Evolutionary conservation across 176 grass and related monocot species (phyloP), one percentile per base, ranked within the genome.

Genomic region (Zea luxurians): DNA sequence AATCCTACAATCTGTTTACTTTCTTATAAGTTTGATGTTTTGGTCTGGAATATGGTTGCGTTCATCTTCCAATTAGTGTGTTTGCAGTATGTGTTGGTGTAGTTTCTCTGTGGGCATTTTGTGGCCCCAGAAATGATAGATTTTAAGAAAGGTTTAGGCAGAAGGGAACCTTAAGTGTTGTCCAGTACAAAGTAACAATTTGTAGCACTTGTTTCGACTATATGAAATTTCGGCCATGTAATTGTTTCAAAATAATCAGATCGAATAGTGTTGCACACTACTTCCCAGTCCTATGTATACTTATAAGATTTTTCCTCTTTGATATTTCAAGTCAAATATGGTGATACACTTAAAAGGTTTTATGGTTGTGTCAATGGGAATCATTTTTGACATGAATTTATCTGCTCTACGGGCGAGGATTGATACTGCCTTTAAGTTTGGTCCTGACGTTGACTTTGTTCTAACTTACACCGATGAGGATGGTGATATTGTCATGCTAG

Each of bases 391-490:
- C 72, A 68, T 79, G 27, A 86, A 83, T 71, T 62, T 97, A 48
- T 76, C 87, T 73, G 79, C 75, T 59, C 61, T 97, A 7, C 74
- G 88, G 49, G 82, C 71, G 8, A 99, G 91, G 87, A 95, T 99
- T 54, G 68, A 76, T 15, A 70, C 13, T 71, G 88, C 90, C 61
- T 99, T 95, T 50, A 99, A 87, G 76, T 76, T 99, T 16, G 81
- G 58, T 34, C 68, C 86, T n/a, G 70, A 86, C 85, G 75, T 53
- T 48, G 86, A 91, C 35, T 83, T 95, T 12, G 60, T 87, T 80
- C 78, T 99, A 64, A 91, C 85, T 55, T 99, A 99, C 43, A 81
- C 83, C 4, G 96, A 99, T 76, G 82, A 88, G 85, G 96, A 99
- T 82, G 88, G 83, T 8, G 96, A 99, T 57, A 58, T 66, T 79